Evolutionary conservation across 1,284 basidiomycete species (phyloP).

Genomic region (Ustilago xerochloae): DNA sequence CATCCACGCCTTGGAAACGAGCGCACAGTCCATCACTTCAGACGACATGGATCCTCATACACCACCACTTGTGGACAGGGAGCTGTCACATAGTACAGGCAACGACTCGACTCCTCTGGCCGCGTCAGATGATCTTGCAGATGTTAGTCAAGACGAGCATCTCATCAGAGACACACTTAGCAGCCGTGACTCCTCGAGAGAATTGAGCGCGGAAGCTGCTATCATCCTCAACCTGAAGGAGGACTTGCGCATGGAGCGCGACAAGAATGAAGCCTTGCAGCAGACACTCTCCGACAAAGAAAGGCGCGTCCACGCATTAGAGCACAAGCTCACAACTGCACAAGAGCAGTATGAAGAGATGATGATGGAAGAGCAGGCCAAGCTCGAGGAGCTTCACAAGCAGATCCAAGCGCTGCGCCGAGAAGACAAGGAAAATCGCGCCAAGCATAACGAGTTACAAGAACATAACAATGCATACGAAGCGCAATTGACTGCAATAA

Average conservation of each 20-base stretch:
- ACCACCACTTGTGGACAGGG: conserved; percentile 26
- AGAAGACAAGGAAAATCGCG: conserved; percentile 41
- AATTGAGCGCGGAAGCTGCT: conserved; percentile 32
- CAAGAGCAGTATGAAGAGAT: conserved; percentile 48
- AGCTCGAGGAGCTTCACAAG: conserved; percentile 38
- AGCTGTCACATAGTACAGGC: conserved; percentile 27
- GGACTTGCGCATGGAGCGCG: conserved; percentile 43
- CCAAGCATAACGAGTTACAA: conserved; percentile 34
- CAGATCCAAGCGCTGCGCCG: conserved; percentile 40
- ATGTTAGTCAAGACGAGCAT: conserved; percentile 29
- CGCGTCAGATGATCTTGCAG: conserved; percentile 24
- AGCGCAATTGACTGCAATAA: conserved; percentile 30
- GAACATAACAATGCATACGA: conserved; percentile 43
- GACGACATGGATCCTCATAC: conserved; percentile 20
- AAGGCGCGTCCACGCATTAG: conserved; percentile 33
- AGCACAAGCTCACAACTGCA: conserved; percentile 43
- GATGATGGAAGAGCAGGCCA: conserved; percentile 40
- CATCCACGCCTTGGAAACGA: conserved; percentile 39
- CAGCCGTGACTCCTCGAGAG: conserved; percentile 37
- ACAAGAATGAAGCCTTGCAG: conserved; percentile 43
- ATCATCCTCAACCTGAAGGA: conserved; percentile 41
- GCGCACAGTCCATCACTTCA: conserved; percentile 26
- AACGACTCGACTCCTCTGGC: conserved; percentile 33
- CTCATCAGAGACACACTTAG: conserved; percentile 28
- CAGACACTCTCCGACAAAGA: conserved; percentile 45